Conservation (phyloP, 2,329 filamentous ascomycete species). For the Talaromyces sp. region DNA sequence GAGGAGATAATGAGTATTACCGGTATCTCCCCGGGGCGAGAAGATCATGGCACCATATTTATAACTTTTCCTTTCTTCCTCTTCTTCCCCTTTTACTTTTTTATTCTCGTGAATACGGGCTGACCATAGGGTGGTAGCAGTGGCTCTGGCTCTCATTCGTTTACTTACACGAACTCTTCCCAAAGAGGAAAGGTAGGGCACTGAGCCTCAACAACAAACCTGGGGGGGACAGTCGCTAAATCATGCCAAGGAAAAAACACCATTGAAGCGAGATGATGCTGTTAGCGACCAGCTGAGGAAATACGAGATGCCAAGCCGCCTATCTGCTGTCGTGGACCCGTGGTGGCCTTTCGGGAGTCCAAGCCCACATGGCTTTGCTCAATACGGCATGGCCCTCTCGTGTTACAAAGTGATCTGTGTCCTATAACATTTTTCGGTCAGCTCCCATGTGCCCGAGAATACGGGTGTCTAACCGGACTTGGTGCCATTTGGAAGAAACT, state of each 20-base stretch:
- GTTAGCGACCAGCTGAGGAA: neutral
- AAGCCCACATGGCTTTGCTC: neutral
- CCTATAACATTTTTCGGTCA: slow-evolving; percentile 3
- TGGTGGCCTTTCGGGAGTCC: neutral
- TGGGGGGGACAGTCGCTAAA: neutral
- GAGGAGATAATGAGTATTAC: neutral
- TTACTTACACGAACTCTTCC: neutral
- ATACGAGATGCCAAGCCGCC: slow-evolving; percentile 1
- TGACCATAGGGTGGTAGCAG: neutral
- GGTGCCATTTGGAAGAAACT: neutral
- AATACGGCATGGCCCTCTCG: slow-evolving; percentile 1
- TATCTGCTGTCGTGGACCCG: neutral
- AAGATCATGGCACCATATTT: neutral
- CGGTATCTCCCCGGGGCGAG: neutral
- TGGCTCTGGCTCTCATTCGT: neutral
- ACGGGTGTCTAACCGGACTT: neutral
- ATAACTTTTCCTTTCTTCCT: neutral
- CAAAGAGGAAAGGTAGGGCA: neutral
- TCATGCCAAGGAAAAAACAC: neutral
- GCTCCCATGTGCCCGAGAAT: neutral
- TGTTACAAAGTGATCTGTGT: neutral
- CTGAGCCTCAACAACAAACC: neutral
- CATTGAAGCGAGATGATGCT: neutral
- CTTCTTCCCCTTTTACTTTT: neutral
- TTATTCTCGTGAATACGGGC: neutral